Evolutionary conservation across 2,329 filamentous ascomycete species (phyloP), one percentile per base, ranked within the genome.

Genomic region (Trichoderma afroharzianum): DNA sequence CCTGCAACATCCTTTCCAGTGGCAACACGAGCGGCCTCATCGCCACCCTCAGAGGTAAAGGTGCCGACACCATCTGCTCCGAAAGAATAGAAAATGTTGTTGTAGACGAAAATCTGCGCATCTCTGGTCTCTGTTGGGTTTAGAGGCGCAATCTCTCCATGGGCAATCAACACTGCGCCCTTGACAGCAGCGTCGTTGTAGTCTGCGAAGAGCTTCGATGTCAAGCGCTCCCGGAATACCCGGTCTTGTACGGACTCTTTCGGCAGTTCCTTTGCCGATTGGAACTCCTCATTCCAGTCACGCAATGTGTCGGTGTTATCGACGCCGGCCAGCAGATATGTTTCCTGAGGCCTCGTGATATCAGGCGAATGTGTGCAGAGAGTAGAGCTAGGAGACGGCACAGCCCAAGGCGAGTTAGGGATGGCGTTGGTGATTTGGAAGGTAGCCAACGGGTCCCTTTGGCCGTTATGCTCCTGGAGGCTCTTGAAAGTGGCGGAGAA

Each of bases 31-130:
- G 96, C 96, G 75, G 96, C 96, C 83, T 99, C 96, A 75, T 99
- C 95, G 24, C 96, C 96, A 75, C 96, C 96, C 83, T 99, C 96
- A 3, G 92, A 95, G 12, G 94, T 95, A 81, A 99, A 99, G 18
- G 96, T 99, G 57, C 96, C 95, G 59, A 98, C 96, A 67, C 96
- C 97, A 80, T 99, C 96, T 58, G 96, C 95, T 74, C 96, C 96
- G 77, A 98, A 98, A 0, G 96, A 98, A 85, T 97, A 99, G 85
- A 99, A 99, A 76, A 99, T 94, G 83, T 99, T 99, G 86, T 98
- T 98, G 86, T 98, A 98, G 28, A 99, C 95, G 78, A 97, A 99
- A 75, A 99, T 99, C 81, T 99, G 96, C 4, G 96, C 96, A 80
- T 99, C 95, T 75, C 88, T 90, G 74, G 88, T 91, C 83, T 99